phyloP scores from a whole-genome alignment of 768 basidiomycete genomes.

The Amanita molliuscula region DNA sequence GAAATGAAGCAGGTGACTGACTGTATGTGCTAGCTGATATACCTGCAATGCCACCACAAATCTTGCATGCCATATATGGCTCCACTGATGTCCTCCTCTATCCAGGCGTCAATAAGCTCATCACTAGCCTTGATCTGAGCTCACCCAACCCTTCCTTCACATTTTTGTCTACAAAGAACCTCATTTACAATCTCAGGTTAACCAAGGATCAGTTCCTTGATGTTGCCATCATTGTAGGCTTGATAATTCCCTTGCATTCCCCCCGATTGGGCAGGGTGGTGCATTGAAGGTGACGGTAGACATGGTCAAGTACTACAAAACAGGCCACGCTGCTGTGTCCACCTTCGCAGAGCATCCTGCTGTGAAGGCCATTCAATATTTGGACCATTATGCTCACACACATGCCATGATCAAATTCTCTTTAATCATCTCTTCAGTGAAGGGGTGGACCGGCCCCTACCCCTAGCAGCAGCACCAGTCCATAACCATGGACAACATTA shows the following conservation, averaged over 20 bases:
- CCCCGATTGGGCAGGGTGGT: constrained; percentile 72
- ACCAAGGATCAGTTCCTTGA: constrained; percentile 92
- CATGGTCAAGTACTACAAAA: constrained; percentile 89
- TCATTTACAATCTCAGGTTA: constrained; percentile 50
- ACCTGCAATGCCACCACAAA: constrained; percentile 88
- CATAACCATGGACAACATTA: constrained; percentile 42
- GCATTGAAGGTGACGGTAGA: constrained; percentile 81
- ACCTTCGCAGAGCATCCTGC: constrained; percentile 73
- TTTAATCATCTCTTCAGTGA: constrained; percentile 85
- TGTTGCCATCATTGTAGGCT: constrained; percentile 85
- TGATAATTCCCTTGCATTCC: constrained; percentile 70
- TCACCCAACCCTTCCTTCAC: constrained; percentile 64
- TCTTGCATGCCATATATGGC: constrained; percentile 88
- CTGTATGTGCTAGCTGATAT: constrained; percentile 58
- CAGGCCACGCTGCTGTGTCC: constrained; percentile 70
- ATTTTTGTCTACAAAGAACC: constrained; percentile 68
- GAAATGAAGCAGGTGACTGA: not conserved
- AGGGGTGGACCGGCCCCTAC: constrained; percentile 69
- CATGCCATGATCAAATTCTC: constrained; percentile 89
- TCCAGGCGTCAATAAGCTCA: constrained; percentile 79
- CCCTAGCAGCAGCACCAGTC: constrained; percentile 51
- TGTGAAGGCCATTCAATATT: constrained; percentile 72
- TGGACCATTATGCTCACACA: constrained; percentile 81
- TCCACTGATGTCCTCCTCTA: constrained; percentile 87
- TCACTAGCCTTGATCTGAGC: constrained; percentile 76